phyloP scores from a whole-genome alignment of 2,329 filamentous ascomycete species.

The Microdochium nivale region DNA sequence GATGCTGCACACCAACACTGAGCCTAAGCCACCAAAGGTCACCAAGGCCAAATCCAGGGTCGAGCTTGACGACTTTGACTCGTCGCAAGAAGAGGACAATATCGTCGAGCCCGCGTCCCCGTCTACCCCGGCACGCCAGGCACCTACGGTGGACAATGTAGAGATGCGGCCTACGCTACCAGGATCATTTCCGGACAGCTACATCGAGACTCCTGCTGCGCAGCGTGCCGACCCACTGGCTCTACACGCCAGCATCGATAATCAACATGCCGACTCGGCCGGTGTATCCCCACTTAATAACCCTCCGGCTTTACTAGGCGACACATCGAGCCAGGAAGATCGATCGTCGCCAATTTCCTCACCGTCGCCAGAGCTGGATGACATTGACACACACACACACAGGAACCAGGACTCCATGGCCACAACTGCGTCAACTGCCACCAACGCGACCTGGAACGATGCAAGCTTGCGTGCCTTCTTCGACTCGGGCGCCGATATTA shows the following conservation, averaged over 20 bases:
- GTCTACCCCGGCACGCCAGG: constrained; percentile 13
- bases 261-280: constrained; percentile 26
- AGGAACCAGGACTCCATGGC: constrained; percentile 38
- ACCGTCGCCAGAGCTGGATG: constrained; percentile 53
- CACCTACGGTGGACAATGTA: constrained; percentile 13
- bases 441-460: constrained; percentile 74
- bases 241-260: constrained; percentile 10
- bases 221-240: constrained; percentile 18
- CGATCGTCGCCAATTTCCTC: constrained; percentile 54
- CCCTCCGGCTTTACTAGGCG: constrained; percentile 59
- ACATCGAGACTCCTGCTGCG: constrained; percentile 19
- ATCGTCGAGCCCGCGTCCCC: constrained; percentile 16
- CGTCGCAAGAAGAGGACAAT: constrained; percentile 33
- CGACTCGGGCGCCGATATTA: constrained; percentile 80
- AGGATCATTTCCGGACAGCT: constrained; percentile 33
- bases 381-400: constrained; percentile 34
- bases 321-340: constrained; percentile 63
- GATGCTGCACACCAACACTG: constrained; percentile 31
- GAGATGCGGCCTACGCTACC: constrained; percentile 24
- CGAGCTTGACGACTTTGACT: constrained; percentile 64
- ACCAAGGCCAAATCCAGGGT: constrained; percentile 53
- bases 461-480: constrained; percentile 79
- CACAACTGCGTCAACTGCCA: constrained; percentile 46
- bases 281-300: constrained; percentile 50
- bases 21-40: constrained; percentile 46